phyloP scores from a whole-genome alignment of 2,329 filamentous ascomycete species.

The Orbilia blumenaviensis region DNA sequence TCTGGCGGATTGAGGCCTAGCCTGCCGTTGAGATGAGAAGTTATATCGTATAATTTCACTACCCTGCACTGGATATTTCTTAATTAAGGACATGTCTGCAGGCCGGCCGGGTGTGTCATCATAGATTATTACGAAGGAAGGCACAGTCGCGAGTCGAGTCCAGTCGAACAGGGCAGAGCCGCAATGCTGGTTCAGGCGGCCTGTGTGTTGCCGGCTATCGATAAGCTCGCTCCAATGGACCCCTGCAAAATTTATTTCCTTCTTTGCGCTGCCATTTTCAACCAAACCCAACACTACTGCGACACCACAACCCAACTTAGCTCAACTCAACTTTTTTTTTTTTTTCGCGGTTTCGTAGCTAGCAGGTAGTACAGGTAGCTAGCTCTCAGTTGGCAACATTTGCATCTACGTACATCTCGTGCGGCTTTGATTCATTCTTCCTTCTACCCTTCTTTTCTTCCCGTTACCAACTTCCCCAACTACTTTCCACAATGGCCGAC shows the following conservation, averaged over 20 bases:
- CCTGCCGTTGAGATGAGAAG: neutral
- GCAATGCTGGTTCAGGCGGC: slow-evolving; percentile 3
- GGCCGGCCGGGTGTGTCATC: too few species aligned
- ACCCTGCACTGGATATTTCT: too few species aligned
- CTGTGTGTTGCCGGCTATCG: slow-evolving; percentile 35
- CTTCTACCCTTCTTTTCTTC: too few species aligned
- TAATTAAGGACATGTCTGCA: too few species aligned
- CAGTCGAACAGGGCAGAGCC: slow-evolving; percentile 20
- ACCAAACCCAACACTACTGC: slow-evolving; percentile 10
- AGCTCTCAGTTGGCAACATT: too few species aligned
- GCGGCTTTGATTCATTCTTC: too few species aligned
- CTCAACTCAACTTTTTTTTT: neutral
- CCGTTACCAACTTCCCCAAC: neutral
- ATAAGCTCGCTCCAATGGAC: slow-evolving; percentile 44
- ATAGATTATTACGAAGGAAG: too few species aligned
- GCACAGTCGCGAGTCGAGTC: too few species aligned
- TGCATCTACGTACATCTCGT: too few species aligned
- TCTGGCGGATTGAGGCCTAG: neutral
- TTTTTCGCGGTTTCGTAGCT: too few species aligned
- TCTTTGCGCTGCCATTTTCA: slow-evolving; percentile 6
- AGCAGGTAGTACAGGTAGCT: too few species aligned
- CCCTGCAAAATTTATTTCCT: slow-evolving; percentile 51
- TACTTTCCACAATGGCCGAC: slow-evolving; percentile 13
- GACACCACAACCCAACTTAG: neutral
- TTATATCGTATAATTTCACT: too few species aligned